Evolutionary conservation across 345 rosid genomes (phyloP), one percentile per base, ranked within the genome.

Genomic region (Hypericum androsaemum): DNA sequence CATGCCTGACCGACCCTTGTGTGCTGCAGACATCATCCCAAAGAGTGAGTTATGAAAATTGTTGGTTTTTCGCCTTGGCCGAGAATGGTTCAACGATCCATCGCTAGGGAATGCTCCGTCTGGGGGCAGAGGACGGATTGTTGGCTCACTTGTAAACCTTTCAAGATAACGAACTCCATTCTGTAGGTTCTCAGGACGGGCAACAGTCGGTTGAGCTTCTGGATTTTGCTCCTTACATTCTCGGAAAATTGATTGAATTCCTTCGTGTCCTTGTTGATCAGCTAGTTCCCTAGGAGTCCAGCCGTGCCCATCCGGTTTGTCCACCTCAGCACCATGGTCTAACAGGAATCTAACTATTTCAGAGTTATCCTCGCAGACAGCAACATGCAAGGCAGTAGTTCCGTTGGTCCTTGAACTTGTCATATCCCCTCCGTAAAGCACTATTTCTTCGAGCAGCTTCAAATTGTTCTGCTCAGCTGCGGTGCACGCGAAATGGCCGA

Each of bases 251-350:
- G 15, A 14, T 67, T 73, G 79, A 53, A 87, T 84, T 41, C 87
- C 88, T 50, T 84, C 92, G 12, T 82, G 96, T 5, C 88, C 92
- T 54, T 87, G 95, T 63, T 87, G 95, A 11, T 87, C 95, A 10
- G 95, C 96, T 50, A 90, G 78, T 57, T 72, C 81, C 62, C 68
- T 70, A 0, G 95, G 74, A 6, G 81, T 80, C 95, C 98, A 87
- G 12, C 81, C 72, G 5, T 75, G 71, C 63, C 47, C 54, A 40
- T 84, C 96, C 0, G 71, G 77, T 64, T 74, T 71, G 72, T 82
- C 84, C 13, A 78, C 53, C 11, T 80, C 73, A 2, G 95, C 89
- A 3, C 96, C 92, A 53, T 72, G 73, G 37, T 74, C 76, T 38
- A 90, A 46, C 10, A 90, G 83, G 71, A 69, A 90, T 59, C 65